Evolutionary conservation across 1,139 yeast species (phyloP).

Genomic region (Insectozyma bohioensis): DNA sequence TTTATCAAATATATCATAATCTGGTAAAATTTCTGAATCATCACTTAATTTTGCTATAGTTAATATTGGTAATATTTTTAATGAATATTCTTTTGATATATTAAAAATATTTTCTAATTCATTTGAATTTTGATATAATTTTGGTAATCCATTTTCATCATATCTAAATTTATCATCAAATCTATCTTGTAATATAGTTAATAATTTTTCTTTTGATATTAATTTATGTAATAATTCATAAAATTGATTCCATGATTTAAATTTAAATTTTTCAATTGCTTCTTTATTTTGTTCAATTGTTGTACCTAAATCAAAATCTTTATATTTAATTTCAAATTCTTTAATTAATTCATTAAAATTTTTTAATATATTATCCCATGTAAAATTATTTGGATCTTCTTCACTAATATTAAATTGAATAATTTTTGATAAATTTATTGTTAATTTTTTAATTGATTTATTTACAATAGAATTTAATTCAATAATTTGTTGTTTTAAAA

Average conservation of each 20-base stretch:
- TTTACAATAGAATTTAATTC: conserved; percentile 44
- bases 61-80: conserved; percentile 58
- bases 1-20: conserved; percentile 40
- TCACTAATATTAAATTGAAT: conserved; percentile 36
- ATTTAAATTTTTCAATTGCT: conserved; percentile 45
- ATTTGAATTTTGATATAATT: conserved; percentile 70
- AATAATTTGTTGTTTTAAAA: conserved; percentile 39
- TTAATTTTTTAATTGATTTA: conserved; percentile 41
- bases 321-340: conserved; percentile 21
- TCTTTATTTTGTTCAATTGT: conserved; percentile 37
- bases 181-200: conserved; percentile 58
- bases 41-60: conserved; percentile 55
- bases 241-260: conserved; percentile 65
- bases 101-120: conserved; percentile 71
- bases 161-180: conserved; percentile 85
- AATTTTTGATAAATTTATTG: conserved; percentile 37
- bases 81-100: conserved; percentile 57
- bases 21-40: conserved; percentile 59
- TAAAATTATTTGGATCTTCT: conserved; percentile 50
- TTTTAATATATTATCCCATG: conserved; percentile 63
- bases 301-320: conserved; percentile 60
- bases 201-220: conserved; percentile 57
- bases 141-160: conserved; percentile 80
- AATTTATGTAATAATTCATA: conserved; percentile 58
- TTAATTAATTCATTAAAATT: conserved; percentile 45